These are phyloP conservation scores for Lactarius sanguifluus DNA, from an alignment of 768 basidiomycete species.

Conservation along the genomic window DNA sequence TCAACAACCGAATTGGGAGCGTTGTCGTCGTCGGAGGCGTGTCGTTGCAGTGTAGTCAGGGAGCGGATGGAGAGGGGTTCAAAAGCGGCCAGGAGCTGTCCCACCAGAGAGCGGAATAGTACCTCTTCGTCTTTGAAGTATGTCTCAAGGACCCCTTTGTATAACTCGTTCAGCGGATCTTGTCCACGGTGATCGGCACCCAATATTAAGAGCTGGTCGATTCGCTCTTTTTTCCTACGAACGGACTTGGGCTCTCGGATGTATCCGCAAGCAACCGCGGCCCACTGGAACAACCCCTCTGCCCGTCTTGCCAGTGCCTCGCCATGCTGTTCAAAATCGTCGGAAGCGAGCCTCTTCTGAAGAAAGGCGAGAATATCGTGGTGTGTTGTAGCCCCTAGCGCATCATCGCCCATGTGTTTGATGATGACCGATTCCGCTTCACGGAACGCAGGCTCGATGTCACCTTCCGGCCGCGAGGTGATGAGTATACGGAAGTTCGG, in stretches of 20 bases:
- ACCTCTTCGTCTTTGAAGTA: neutral
- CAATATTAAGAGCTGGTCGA: neutral
- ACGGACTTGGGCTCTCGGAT: neutral
- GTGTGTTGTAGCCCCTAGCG: neutral
- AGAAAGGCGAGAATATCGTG: neutral
- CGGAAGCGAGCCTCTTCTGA: neutral
- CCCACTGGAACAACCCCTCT: conserved; percentile 3
- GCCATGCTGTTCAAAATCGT: neutral
- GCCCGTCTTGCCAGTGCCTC: neutral
- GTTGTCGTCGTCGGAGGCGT: neutral
- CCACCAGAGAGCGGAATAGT: conserved; percentile 3
- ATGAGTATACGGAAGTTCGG: conserved; percentile 10
- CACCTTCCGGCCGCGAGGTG: neutral
- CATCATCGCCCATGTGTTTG: neutral
- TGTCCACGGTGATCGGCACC: neutral
- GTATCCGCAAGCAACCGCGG: neutral
- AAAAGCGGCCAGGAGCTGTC: conserved; percentile 4
- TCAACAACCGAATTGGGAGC: neutral
- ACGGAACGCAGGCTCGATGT: neutral
- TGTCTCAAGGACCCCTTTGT: neutral
- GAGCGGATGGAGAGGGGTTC: conserved; percentile 9
- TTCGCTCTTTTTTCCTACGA: neutral
- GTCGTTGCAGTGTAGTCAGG: neutral
- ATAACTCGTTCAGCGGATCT: neutral
- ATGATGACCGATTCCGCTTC: neutral